Percentiles rank a stretch among this genome's conserved stretches.
These are phyloP conservation scores for Suillus brevipes DNA, from an alignment of 768 basidiomycete genomes.

Conservation along the genomic window DNA sequence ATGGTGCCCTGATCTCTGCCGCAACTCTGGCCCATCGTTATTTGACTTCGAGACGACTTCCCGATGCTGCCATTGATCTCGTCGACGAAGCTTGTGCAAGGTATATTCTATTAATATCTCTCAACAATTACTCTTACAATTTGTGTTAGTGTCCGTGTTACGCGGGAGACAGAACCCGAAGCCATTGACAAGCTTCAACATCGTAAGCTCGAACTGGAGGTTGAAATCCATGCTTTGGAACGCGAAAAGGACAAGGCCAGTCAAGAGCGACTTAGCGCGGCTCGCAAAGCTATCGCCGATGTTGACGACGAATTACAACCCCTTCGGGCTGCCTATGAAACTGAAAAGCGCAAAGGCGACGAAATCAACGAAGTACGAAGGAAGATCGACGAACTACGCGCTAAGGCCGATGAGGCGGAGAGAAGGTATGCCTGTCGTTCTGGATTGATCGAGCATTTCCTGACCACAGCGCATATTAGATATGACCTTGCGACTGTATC, in stretches of 20 bases:
- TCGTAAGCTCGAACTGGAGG: slow-evolving; percentile 84
- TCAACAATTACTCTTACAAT: slow-evolving; percentile 7
- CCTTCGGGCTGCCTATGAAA: slow-evolving; percentile 82
- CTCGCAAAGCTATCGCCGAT: slow-evolving; percentile 77
- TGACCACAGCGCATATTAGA: slow-evolving; percentile 36
- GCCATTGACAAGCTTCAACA: slow-evolving; percentile 90
- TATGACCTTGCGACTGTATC: slow-evolving; percentile 77
- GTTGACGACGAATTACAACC: slow-evolving; percentile 85
- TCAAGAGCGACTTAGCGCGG: slow-evolving; percentile 74
- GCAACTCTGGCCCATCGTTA: slow-evolving; percentile 94
- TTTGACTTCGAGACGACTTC: slow-evolving; percentile 75
- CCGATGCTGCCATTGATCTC: slow-evolving; percentile 88
- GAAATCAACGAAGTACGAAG: slow-evolving; percentile 74
- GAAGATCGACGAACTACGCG: slow-evolving; percentile 87
- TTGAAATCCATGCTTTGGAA: slow-evolving; percentile 93
- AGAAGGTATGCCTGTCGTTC: slow-evolving; percentile 54
- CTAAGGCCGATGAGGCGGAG: slow-evolving; percentile 93
- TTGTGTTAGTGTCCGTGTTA: slow-evolving; percentile 73
- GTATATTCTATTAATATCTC: slow-evolving; percentile 36
- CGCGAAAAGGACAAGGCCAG: slow-evolving; percentile 89
- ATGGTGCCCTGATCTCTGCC: slow-evolving; percentile 85
- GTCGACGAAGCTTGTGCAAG: slow-evolving; percentile 92
- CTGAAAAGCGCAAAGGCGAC: slow-evolving; percentile 79
- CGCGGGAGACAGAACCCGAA: slow-evolving; percentile 93
- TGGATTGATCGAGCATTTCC: not conserved